Base-by-base conservation (phyloP, 1,284 basidiomycete species). In the Ganoderma resinaceum region DNA sequence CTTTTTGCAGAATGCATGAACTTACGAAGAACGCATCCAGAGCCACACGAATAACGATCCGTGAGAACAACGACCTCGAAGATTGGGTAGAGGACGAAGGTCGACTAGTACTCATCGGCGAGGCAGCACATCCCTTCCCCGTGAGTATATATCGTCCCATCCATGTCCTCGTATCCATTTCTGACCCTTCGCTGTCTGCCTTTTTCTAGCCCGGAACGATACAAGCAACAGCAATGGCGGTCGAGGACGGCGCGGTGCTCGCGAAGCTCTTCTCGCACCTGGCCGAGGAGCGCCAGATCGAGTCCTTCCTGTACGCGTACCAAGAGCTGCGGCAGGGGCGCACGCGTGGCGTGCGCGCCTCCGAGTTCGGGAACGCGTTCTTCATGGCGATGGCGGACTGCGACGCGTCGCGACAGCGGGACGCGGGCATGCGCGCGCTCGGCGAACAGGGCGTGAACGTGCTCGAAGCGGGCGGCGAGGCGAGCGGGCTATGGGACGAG, bases 231-330 rank as follows among this genome's bases (percentile, higher is more conserved):
- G 84, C 73, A 79, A 83, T 8, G 79, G 82, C 38, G 71, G 83
- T 55, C 78, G 82, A 91, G 77, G 89, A 90, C 68, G 87, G 82
- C 7, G 87, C 86, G 2, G 85, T 88, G 9, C 81, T 91, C 9
- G 89, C 82, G 18, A 86, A 84, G 66, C 79, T 91, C 11, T 89
- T 90, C 76, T 86, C 87, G 4, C 87, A 87, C 74, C 77, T 91
- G 5, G 78, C 77, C 53, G 74, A 77, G 4, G 73, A 79, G 35
- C 85, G 86, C n/a, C 88, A 90, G 70, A 87, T 90, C 71, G 73
- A 76, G 0, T 81, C 77, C 42, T 85, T 89, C 74, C 79, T 90
- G 7, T 80, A 81, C 68, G 88, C 86, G 0, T 85, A 87, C 72
- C 84, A 89, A 71, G 86, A 89, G 58, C 76, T 90, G 7, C 76